These are phyloP conservation scores for Aspergillus bridgeri DNA, from an alignment of 495 filamentous ascomycete genomes.

Conservation along the genomic window DNA sequence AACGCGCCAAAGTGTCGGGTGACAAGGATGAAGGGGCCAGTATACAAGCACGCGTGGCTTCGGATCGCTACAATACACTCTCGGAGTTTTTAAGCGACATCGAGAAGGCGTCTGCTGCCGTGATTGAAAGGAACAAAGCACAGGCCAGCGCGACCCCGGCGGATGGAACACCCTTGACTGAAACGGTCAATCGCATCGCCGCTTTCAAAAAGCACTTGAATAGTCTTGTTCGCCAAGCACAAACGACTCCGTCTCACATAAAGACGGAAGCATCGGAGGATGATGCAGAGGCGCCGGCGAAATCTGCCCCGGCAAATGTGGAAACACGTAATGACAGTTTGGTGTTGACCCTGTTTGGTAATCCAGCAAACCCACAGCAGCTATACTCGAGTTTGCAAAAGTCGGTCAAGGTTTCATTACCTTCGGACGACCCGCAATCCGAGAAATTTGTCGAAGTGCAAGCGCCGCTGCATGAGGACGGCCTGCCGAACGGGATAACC, in stretches of 20 bases:
- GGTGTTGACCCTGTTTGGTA: slow-evolving; percentile 66
- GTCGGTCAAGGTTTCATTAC: slow-evolving; percentile 34
- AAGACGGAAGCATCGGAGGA: slow-evolving; percentile 41
- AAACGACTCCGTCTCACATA: slow-evolving; percentile 34
- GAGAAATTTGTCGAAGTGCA: slow-evolving; percentile 47
- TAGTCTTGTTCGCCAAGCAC: slow-evolving; percentile 42
- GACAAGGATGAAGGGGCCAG: slow-evolving; percentile 36
- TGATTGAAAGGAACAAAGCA: slow-evolving; percentile 44
- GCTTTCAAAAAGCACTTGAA: slow-evolving; percentile 51
- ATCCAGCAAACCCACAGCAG: slow-evolving; percentile 67
- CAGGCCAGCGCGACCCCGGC: slow-evolving; percentile 27
- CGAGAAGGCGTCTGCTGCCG: slow-evolving; percentile 42
- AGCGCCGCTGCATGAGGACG: slow-evolving; percentile 54
- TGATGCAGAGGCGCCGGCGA: slow-evolving; percentile 32
- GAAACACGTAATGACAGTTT: slow-evolving; percentile 46
- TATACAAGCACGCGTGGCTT: slow-evolving; percentile 39
- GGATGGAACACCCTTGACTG: slow-evolving; percentile 34
- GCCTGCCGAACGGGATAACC: slow-evolving; percentile 70
- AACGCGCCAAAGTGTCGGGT: slow-evolving; percentile 46
- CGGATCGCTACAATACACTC: slow-evolving; percentile 41
- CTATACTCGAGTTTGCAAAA: slow-evolving; percentile 80
- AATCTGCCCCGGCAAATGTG: slow-evolving; percentile 19
- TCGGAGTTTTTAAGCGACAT: slow-evolving; percentile 51
- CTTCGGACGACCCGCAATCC: slow-evolving; percentile 34
- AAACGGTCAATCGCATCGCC: slow-evolving; percentile 40